Evolutionary conservation across 2,329 filamentous ascomycete genomes (phyloP).

Genomic region (Fusarium chaquense): DNA sequence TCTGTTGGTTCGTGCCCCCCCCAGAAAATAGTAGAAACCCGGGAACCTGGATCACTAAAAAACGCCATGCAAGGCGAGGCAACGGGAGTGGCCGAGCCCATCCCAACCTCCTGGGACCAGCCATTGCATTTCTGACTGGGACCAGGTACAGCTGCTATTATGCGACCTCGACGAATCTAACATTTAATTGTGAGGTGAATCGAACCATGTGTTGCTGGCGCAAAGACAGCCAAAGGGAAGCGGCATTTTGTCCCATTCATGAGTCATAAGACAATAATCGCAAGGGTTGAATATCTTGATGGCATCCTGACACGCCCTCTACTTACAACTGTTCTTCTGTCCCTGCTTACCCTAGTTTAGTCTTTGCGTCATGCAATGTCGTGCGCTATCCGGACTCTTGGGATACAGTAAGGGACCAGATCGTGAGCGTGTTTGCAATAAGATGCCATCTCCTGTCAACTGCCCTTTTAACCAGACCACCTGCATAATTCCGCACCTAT

Average conservation of each 20-base stretch:
- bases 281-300: neutral
- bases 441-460: neutral
- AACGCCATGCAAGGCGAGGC: constrained; percentile 32
- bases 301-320: neutral
- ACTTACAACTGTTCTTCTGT: neutral
- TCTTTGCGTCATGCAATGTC: neutral
- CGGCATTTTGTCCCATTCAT: neutral
- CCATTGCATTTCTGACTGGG: neutral
- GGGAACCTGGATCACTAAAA: constrained; percentile 15
- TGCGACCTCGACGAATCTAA: neutral
- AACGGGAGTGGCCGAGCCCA: constrained; percentile 36
- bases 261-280: neutral
- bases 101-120: neutral
- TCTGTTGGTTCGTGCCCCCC: neutral
- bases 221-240: neutral
- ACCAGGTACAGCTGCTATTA: neutral
- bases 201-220: neutral
- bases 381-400: neutral
- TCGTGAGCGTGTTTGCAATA: neutral
- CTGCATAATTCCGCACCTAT: neutral
- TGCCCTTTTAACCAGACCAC: neutral
- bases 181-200: neutral
- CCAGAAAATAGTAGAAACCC: neutral
- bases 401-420: neutral
- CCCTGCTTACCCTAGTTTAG: neutral